Percentiles rank a stretch among this genome's conserved stretches.
Conservation (phyloP, 768 basidiomycete species). For the Boletus speciosus region DNA sequence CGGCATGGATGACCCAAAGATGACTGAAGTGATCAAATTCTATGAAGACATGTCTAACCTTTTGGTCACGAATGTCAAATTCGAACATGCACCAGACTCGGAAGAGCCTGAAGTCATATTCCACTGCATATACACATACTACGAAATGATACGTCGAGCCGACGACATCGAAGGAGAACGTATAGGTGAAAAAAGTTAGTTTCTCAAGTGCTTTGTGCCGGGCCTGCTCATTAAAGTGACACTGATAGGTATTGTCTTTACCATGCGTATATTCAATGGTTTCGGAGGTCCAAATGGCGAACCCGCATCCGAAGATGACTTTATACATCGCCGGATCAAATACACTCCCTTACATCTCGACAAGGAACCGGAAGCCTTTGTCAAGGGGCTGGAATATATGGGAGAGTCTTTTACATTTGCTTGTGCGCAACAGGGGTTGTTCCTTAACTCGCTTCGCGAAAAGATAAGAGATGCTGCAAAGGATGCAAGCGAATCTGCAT, state of each 20-base stretch:
- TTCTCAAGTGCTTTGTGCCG: background rate
- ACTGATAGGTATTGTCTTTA: constrained; percentile 56
- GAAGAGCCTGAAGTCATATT: constrained; percentile 51
- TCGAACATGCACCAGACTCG: constrained; percentile 30
- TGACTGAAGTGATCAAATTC: constrained; percentile 58
- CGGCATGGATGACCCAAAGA: constrained; percentile 53
- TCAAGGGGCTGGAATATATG: constrained; percentile 60
- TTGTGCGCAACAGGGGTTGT: constrained; percentile 61
- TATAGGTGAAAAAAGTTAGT: constrained; percentile 31
- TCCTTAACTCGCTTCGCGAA: constrained; percentile 59
- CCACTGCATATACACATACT: constrained; percentile 67
- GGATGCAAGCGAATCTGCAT: constrained; percentile 21
- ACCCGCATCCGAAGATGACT: constrained; percentile 33
- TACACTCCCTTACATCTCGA: constrained; percentile 66
- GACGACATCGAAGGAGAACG: constrained; percentile 34
- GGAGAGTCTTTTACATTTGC: constrained; percentile 64
- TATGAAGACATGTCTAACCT: constrained; percentile 89
- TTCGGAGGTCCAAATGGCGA: constrained; percentile 30
- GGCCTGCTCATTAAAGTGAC: constrained; percentile 4
- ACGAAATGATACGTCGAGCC: constrained; percentile 29
- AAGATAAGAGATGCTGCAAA: constrained; percentile 40
- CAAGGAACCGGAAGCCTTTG: constrained; percentile 53
- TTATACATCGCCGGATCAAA: constrained; percentile 36
- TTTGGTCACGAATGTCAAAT: constrained; percentile 59
- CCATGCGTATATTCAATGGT: constrained; percentile 46